Conservation (phyloP, 1,139 yeast genomes). For the Yamadazyma epiphylla region DNA sequence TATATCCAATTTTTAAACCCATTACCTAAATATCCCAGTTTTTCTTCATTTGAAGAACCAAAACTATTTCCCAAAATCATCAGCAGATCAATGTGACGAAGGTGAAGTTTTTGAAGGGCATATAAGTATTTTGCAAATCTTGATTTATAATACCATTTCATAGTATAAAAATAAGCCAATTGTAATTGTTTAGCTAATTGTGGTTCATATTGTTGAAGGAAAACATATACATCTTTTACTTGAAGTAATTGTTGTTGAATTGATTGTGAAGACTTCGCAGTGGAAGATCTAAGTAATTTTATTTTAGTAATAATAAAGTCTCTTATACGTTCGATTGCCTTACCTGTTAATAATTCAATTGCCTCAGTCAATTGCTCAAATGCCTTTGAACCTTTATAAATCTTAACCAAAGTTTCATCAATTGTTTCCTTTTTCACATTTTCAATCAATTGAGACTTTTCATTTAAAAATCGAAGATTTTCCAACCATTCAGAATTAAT, state of each 20-base stretch:
- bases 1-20: slow-evolving; percentile 28
- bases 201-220: slow-evolving; percentile 51
- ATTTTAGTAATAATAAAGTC: slow-evolving; percentile 64
- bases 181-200: slow-evolving; percentile 73
- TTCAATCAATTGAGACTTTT: slow-evolving; percentile 49
- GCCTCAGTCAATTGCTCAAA: slow-evolving; percentile 34
- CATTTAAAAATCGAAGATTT: slow-evolving; percentile 52
- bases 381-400: slow-evolving; percentile 29
- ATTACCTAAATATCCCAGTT: slow-evolving; percentile 20
- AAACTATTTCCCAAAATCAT: slow-evolving; percentile 45
- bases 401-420: slow-evolving; percentile 9
- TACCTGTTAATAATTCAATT: slow-evolving; percentile 41
- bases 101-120: slow-evolving; percentile 63
- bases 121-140: slow-evolving; percentile 77
- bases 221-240: slow-evolving; percentile 58
- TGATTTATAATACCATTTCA: slow-evolving; percentile 87
- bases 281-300: slow-evolving; percentile 51
- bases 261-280: slow-evolving; percentile 55
- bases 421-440: slow-evolving; percentile 15
- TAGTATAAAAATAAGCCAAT: slow-evolving; percentile 79
- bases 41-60: slow-evolving; percentile 19
- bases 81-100: slow-evolving; percentile 49
- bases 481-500: slow-evolving; percentile 55
- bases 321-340: slow-evolving; percentile 70
- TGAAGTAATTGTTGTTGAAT: slow-evolving; percentile 66